These are phyloP conservation scores for Sindora glabra DNA, from an alignment of 306 rosid genomes.

Conservation along the genomic window DNA sequence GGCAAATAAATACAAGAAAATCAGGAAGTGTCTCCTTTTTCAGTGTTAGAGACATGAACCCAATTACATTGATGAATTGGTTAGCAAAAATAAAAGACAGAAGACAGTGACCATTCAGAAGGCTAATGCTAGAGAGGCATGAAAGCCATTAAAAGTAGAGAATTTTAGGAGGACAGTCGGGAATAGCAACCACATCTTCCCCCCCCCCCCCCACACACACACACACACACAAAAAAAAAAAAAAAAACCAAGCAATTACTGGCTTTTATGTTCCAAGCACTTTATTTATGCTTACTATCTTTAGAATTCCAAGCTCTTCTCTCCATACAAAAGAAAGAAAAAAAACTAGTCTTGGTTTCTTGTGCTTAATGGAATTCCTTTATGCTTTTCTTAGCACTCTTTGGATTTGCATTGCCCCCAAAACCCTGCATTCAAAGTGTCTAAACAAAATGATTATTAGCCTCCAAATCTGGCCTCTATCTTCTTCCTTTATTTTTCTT, in stretches of 20 bases:
- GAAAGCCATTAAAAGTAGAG: constrained; percentile 38
- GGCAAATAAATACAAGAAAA: neutral
- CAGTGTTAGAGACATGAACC: neutral
- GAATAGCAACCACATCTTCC: constrained; percentile 24
- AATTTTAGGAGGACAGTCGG: constrained; percentile 31
- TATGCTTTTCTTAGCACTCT: constrained; percentile 49
- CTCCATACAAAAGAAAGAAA: constrained; percentile 38
- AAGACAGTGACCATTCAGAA: neutral
- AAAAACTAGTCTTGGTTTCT: constrained; percentile 41
- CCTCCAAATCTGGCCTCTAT: constrained; percentile 18
- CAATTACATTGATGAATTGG: neutral
- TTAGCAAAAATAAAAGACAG: neutral
- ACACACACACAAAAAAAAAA: constrained; percentile 2
- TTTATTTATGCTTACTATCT: constrained; percentile 41
- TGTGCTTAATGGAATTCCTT: constrained; percentile 65
- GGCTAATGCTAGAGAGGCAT: constrained; percentile 15
- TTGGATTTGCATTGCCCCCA: constrained; percentile 22
- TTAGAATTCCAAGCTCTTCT: constrained; percentile 67
- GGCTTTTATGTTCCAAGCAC: constrained; percentile 35
- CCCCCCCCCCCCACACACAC: too few relatives aligned
- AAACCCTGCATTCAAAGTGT: neutral
- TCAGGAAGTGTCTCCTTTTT: neutral
- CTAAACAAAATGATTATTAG: constrained; percentile 3
- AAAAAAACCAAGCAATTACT: constrained; percentile 19
- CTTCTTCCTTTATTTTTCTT: constrained; percentile 28